Evolutionary conservation across 768 basidiomycete species (phyloP), one percentile per base, ranked within the genome.

Genomic region (Russula lepida): DNA sequence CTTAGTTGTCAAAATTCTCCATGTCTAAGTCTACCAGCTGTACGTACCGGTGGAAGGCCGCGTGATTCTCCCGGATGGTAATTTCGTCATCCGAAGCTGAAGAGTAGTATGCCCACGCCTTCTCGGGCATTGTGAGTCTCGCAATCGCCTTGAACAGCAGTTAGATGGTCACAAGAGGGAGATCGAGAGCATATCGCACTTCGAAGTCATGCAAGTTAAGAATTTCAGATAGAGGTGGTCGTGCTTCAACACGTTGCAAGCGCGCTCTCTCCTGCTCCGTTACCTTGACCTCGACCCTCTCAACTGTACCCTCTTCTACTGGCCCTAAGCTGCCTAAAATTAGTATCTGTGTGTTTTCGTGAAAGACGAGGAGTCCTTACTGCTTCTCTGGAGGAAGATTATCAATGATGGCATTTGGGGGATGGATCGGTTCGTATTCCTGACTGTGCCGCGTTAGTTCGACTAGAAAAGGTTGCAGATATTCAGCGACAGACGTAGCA

Each of bases 1-100:
- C 17, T 35, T 7, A 53, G 41, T 15, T 30, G 7, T 17, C 5
- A 17, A 17, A 21, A 35, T 25, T 35, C 19, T 21, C 0, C 0
- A 23, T 32, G 30, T 27, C 5, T 9, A 15, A n/a, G 35, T 25
- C 6, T 21, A 54, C 64, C 7, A 57, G 53, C 12, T 46, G 41
- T 25, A 46, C 63, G 15, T 37, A 87, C 90, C 95, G 81, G 67
- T 98, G 95, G 69, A 88, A 98, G 2, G 94, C 95, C 54, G 85
- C 79, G 63, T 91, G 92, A 68, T 97, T 97, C 72, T 95, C 93
- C 52, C 93, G 80, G 62, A 81, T 77, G 32, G 92, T 94, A 48
- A 94, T 91, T 73, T 97, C 93, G 67, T 98, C 95, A 70, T 98
- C 95, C 7, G 95, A 86, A 19, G 93, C 95, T n/a, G 92, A 94